Base-by-base conservation (phyloP, 805 yeast genomes). In the Isabelozyma pseudorhagii region DNA sequence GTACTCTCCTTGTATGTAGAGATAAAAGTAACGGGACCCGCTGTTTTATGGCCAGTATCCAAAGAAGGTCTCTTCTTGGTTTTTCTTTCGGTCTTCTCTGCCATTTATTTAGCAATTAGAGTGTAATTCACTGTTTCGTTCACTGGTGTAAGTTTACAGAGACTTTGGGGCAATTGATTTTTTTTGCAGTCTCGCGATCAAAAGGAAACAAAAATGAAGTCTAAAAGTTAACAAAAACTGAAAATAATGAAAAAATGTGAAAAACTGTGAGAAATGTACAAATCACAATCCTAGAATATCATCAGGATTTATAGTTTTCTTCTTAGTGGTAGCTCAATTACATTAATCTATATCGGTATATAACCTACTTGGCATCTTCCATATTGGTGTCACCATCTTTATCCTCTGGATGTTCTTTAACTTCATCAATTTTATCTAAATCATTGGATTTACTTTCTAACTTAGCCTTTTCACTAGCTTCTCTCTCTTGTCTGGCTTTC, bases 401-500 rank as follows among this genome's bases (percentile, higher is more conserved):
- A 15, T 55, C 54, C 10, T 55, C 57, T 8, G 46, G 38, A 17
- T 49, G 46, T 44, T 59, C 59, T 40, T 55, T 56, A 14, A 44
- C 54, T 52, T 65, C 66, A 31, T 68, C 71, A 48, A 69, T 71
- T 54, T 66, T 68, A 40, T 65, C 68, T 54, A 68, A 62, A 36
- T 63, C 62, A 11, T 50, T 56, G 40, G 48, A 21, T 13, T 45
- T 50, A n/a, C 44, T 39, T 21, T 55, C 62, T 25, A 61, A 56
- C 34, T 58, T 57, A 13, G 63, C 60, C 50, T 61, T 59, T 38
- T 71, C 76, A 3, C 66, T 66, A 31, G 81, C 77, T 57, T 83
- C 84, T 63, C 92, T 80, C 56, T 89, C 96, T 64, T 90, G 97
- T 72, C 98, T 83, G 46, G 89, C 85, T 60, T 86, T 88, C 66